Percentiles rank a stretch among this genome's conserved stretches.
phyloP scores from a whole-genome alignment of 345 rosid species.

The Rhodamnia argentea region DNA sequence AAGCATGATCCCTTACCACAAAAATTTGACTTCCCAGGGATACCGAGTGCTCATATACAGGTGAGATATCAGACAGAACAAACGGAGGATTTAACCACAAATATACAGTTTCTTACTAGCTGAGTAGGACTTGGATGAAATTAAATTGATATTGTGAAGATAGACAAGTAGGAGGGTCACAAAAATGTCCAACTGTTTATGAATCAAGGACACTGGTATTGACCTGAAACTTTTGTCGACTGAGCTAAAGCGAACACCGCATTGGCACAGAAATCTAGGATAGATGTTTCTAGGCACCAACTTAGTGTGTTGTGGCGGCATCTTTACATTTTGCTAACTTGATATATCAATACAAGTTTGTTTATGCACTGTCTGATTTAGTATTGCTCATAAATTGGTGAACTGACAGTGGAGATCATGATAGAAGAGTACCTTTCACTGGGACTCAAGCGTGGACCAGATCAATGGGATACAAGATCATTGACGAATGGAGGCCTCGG shows the following conservation, averaged over 20 bases:
- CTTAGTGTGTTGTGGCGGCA: neutral
- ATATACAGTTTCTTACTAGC: neutral
- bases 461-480: neutral
- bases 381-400: neutral
- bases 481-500: constrained; percentile 12
- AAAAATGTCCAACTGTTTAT: neutral
- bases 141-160: neutral
- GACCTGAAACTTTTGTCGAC: neutral
- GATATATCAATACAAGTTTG: neutral
- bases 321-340: neutral
- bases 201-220: neutral
- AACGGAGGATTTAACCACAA: neutral
- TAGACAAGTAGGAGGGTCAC: neutral
- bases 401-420: constrained; percentile 11
- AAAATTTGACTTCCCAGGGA: constrained; percentile 14
- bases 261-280: neutral
- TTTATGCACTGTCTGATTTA: too few relatives aligned
- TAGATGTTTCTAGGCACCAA: neutral
- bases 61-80: neutral
- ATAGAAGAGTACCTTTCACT: constrained; percentile 1
- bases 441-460: constrained; percentile 10
- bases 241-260: neutral
- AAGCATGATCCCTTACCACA: constrained; percentile 25
- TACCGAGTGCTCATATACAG: constrained; percentile 33
- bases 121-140: neutral